A percentile compares a stretch with the other conserved stretches of the same genome.
These are phyloP conservation scores for Pseudozyma hubeiensis DNA, from an alignment of 1,284 basidiomycete genomes.

Conservation along the genomic window DNA sequence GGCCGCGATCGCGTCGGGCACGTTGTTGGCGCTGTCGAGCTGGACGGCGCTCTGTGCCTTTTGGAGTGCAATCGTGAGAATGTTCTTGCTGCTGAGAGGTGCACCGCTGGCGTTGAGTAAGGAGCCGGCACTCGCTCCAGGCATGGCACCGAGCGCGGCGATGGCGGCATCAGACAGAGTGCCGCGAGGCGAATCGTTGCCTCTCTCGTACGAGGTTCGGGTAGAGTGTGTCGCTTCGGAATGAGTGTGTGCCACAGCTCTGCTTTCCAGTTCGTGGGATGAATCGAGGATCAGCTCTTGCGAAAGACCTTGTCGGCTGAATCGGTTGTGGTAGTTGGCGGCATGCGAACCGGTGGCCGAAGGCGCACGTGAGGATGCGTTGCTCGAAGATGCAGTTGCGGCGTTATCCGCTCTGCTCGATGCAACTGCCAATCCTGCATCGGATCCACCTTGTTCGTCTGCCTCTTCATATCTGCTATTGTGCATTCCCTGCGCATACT, in stretches of 20 bases:
- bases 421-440: slow-evolving; percentile 10
- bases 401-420: slow-evolving; percentile 8
- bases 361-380: slow-evolving; percentile 30
- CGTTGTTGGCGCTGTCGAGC: slow-evolving; percentile 69
- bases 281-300: slow-evolving; percentile 12
- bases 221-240: slow-evolving; percentile 1
- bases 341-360: slow-evolving; percentile 29
- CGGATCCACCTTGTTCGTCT: background rate
- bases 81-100: slow-evolving; percentile 65
- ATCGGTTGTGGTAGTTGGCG: slow-evolving; percentile 39
- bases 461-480: background rate
- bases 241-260: too few relatives aligned
- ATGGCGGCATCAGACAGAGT: slow-evolving; percentile 53
- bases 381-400: slow-evolving; percentile 11
- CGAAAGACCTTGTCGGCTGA: slow-evolving; percentile 31
- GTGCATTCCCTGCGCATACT: background rate
- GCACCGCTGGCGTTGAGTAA: slow-evolving; percentile 53
- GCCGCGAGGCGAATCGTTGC: slow-evolving; percentile 22
- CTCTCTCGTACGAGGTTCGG: slow-evolving; percentile 14
- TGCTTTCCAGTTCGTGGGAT: background rate
- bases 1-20: slow-evolving; percentile 69
- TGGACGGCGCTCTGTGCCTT: slow-evolving; percentile 70
- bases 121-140: slow-evolving; percentile 39
- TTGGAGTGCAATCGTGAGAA: slow-evolving; percentile 69
- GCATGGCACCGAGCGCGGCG: slow-evolving; percentile 48